Conservation (phyloP, 371 early-diverging fungal species). For the Rhizomucor pusillus region DNA sequence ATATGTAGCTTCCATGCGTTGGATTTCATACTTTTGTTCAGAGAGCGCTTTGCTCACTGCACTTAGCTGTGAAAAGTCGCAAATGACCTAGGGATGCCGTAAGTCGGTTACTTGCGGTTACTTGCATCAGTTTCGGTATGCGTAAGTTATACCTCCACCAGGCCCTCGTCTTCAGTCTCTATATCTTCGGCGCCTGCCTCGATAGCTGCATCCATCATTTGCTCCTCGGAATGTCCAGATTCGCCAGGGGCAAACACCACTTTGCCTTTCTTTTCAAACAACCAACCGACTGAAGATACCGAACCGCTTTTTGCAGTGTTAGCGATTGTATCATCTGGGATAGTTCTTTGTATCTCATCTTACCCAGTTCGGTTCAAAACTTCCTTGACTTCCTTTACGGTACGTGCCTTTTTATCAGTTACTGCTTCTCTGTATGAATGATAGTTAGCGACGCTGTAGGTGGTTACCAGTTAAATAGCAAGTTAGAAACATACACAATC, state of each 20-base stretch:
- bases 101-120: too few relatives aligned
- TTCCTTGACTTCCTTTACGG: slow-evolving; percentile 66
- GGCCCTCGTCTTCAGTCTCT: slow-evolving; percentile 33
- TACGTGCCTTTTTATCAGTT: slow-evolving; percentile 63
- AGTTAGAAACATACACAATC: slow-evolving; percentile 48
- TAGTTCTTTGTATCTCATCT: too few relatives aligned
- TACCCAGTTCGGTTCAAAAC: slow-evolving; percentile 56
- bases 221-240: slow-evolving; percentile 45
- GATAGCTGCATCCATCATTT: slow-evolving; percentile 58
- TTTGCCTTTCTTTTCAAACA: slow-evolving; percentile 61
- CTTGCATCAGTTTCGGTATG: too few relatives aligned
- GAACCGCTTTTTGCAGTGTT: slow-evolving; percentile 55
- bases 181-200: slow-evolving; percentile 66
- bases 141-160: slow-evolving; percentile 40
- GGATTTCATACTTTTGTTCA: slow-evolving; percentile 39
- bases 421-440: slow-evolving; percentile 47
- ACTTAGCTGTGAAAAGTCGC: slow-evolving; percentile 47
- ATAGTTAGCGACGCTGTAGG: neutral
- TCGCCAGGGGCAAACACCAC: slow-evolving; percentile 42
- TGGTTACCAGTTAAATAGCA: neutral
- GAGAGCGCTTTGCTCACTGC: slow-evolving; percentile 33
- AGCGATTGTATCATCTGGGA: too few relatives aligned
- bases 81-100: slow-evolving; percentile 39
- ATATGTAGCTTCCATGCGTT: slow-evolving; percentile 42
- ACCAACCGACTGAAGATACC: slow-evolving; percentile 55